Evolutionary conservation across 164 flowering plant species (phyloP).

Genomic region (Cinnamomum micranthum): DNA sequence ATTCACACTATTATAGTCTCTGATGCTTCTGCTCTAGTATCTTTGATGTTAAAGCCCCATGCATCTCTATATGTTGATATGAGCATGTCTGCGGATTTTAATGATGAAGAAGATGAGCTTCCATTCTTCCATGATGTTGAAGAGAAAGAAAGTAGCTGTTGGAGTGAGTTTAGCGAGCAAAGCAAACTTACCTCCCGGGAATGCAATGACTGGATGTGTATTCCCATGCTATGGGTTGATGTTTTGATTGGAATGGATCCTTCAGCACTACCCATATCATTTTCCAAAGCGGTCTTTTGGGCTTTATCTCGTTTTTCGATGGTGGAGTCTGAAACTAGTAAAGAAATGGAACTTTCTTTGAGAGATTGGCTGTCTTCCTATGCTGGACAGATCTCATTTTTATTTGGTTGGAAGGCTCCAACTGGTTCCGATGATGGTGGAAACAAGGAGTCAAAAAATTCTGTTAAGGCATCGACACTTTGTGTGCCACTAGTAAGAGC

Average conservation of each 20-base stretch:
- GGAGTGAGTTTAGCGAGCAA: slow-evolving; percentile 66
- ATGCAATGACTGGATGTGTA: slow-evolving; percentile 79
- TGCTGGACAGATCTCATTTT: slow-evolving; percentile 48
- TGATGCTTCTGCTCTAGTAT: slow-evolving; percentile 74
- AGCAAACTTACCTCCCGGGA: slow-evolving; percentile 46
- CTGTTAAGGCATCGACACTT: slow-evolving; percentile 52
- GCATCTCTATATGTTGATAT: slow-evolving; percentile 13
- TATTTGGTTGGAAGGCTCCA: slow-evolving; percentile 76
- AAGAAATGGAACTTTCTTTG: slow-evolving; percentile 44
- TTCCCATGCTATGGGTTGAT: slow-evolving; percentile 87
- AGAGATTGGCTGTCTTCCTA: slow-evolving; percentile 55
- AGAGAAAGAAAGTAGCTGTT: slow-evolving; percentile 54
- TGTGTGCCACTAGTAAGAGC: slow-evolving; percentile 52
- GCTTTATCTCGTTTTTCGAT: slow-evolving; percentile 72
- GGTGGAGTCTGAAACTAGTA: slow-evolving; percentile 57
- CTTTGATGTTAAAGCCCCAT: slow-evolving; percentile 29
- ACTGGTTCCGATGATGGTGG: slow-evolving; percentile 92
- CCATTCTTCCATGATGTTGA: slow-evolving; percentile 35
- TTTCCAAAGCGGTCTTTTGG: slow-evolving; percentile 87
- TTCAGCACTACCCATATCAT: slow-evolving; percentile 58
- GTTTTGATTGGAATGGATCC: slow-evolving; percentile 65
- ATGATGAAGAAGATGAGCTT: slow-evolving; percentile 47
- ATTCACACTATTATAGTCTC: slow-evolving; percentile 74
- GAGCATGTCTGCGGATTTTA: slow-evolving; percentile 22
- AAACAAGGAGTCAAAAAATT: slow-evolving; percentile 61